Evolutionary conservation across 805 yeast genomes (phyloP).

Genomic region (Saccharomycopsis amapae): DNA sequence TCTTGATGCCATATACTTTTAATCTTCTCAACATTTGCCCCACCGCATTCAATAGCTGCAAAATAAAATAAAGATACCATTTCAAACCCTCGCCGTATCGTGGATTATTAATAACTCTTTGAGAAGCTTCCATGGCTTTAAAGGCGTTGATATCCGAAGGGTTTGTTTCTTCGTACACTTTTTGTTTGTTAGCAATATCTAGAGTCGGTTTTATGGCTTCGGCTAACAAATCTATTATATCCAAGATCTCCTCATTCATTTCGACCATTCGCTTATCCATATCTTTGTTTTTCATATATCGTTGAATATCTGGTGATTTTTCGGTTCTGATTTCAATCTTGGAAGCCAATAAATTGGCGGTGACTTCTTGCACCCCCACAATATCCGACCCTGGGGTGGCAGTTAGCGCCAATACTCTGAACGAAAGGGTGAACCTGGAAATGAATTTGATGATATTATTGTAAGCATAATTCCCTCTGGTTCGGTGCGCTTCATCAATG

Average conservation of each 20-base stretch:
- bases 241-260: constrained; percentile 46
- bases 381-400: constrained; percentile 93
- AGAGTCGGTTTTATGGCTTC: constrained; percentile 62
- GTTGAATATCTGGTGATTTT: constrained; percentile 67
- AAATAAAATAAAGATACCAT: constrained; percentile 59
- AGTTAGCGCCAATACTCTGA: constrained; percentile 76
- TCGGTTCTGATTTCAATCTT: constrained; percentile 83
- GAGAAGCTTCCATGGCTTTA: constrained; percentile 61
- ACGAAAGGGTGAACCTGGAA: constrained; percentile 54
- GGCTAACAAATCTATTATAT: constrained; percentile 47
- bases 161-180: constrained; percentile 57
- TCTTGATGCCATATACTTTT: constrained; percentile 72
- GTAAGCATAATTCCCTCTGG: constrained; percentile 86
- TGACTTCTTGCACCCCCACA: constrained; percentile 82
- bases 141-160: constrained; percentile 66
- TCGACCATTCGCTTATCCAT: constrained; percentile 54
- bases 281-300: constrained; percentile 64
- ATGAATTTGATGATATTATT: constrained; percentile 70
- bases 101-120: constrained; percentile 46
- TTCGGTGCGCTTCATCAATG: constrained; percentile 93
- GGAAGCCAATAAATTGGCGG: constrained; percentile 66
- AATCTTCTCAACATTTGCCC: constrained; percentile 67
- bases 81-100: constrained; percentile 58
- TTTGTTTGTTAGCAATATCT: constrained; percentile 53
- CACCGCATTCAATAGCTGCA: constrained; percentile 58